Percentiles rank a stretch among this genome's conserved stretches.
These are phyloP conservation scores for Candida anutae DNA, from an alignment of 1,139 yeast genomes.

Conservation along the genomic window DNA sequence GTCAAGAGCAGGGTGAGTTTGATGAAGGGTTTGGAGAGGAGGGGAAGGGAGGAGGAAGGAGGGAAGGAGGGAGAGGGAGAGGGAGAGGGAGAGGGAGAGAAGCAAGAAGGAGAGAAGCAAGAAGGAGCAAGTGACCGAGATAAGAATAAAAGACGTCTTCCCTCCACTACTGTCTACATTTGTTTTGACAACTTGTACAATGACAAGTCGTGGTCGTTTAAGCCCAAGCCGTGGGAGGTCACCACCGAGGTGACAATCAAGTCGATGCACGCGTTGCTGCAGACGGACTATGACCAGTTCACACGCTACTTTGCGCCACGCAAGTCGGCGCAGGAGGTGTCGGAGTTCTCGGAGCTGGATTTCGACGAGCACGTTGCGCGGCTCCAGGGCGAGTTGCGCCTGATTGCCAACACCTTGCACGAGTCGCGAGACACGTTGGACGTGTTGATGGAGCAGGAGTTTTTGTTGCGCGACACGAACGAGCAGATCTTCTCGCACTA, in stretches of 20 bases:
- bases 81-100: constrained; percentile 6
- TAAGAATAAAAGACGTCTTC: constrained; percentile 20
- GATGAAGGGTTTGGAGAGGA: neutral
- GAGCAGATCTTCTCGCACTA: constrained; percentile 31
- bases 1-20: neutral
- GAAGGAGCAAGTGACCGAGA: too few relatives aligned
- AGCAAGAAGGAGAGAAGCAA: too few relatives aligned
- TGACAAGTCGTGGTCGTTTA: constrained; percentile 39
- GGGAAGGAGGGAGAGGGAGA: constrained; percentile 1
- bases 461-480: constrained; percentile 29
- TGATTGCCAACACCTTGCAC: constrained; percentile 22
- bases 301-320: constrained; percentile 25
- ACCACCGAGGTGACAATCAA: constrained; percentile 29
- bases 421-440: constrained; percentile 20
- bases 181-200: constrained; percentile 38
- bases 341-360: constrained; percentile 22
- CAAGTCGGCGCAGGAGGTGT: constrained; percentile 2
- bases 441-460: constrained; percentile 28
- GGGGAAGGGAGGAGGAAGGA: neutral
- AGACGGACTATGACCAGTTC: constrained; percentile 30
- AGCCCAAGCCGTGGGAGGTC: constrained; percentile 24
- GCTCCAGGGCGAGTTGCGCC: constrained; percentile 24
- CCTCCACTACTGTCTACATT: constrained; percentile 25
- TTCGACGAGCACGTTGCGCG: constrained; percentile 24
- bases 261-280: constrained; percentile 23